A percentile compares a stretch with the other conserved stretches of the same genome.
These are phyloP conservation scores for Exophiala spinifera DNA, from an alignment of 2,329 filamentous ascomycete genomes.

Conservation along the genomic window DNA sequence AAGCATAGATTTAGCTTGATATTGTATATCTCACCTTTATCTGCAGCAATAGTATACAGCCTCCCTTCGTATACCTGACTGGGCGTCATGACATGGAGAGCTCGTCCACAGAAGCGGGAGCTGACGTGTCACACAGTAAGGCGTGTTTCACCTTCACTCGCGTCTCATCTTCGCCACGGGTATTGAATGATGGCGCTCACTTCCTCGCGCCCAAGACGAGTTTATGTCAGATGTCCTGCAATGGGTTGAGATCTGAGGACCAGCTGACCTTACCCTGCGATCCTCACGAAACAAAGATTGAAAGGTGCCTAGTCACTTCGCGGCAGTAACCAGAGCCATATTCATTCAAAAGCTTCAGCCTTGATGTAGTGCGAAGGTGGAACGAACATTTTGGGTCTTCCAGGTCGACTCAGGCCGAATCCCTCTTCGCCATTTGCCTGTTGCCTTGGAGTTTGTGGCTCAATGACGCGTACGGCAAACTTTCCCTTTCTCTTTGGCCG, in stretches of 20 bases:
- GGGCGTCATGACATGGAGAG: not conserved
- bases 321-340: not conserved
- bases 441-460: not conserved
- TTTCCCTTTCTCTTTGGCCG: slow-evolving; percentile 17
- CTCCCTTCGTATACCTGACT: not conserved
- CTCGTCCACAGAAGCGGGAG: not conserved
- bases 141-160: no score
- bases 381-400: not conserved
- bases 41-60: not conserved
- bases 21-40: not conserved
- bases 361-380: not conserved
- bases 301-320: slow-evolving; percentile 4
- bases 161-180: no score
- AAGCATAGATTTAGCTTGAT: slow-evolving; percentile 3
- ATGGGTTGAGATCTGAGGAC: not conserved
- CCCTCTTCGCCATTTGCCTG: slow-evolving; percentile 13
- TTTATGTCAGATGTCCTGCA: not conserved
- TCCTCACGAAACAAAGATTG: not conserved
- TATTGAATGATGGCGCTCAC: not conserved
- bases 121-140: not conserved
- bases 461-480: slow-evolving; percentile 17
- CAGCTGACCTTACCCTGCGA: not conserved
- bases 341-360: not conserved
- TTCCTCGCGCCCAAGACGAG: not conserved
- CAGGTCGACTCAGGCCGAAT: not conserved